Evolutionary conservation across 441 rosid species (phyloP).

Genomic region (Corymbia citriodora): DNA sequence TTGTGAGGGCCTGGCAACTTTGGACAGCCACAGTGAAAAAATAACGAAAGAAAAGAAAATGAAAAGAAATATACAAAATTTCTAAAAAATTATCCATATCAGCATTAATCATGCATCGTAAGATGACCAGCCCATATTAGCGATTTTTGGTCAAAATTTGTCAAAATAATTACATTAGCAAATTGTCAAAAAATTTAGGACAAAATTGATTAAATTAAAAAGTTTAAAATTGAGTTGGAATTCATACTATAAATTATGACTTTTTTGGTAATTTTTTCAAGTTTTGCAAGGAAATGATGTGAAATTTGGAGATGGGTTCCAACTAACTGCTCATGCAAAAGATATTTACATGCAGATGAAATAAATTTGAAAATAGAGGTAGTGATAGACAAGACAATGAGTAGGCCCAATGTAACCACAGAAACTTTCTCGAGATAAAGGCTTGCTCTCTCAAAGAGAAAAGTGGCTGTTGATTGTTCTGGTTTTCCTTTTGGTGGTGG

Average conservation of each 20-base stretch:
- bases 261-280: accelerated
- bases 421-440: constrained; percentile 64
- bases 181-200: background rate
- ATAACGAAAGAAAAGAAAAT: accelerated
- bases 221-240: accelerated
- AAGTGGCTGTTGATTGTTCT: background rate
- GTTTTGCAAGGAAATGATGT: background rate
- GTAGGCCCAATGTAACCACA: constrained; percentile 78
- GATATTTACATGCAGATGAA: background rate
- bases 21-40: accelerated
- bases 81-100: no score
- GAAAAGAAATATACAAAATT: no score
- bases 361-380: background rate
- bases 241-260: accelerated
- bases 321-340: background rate
- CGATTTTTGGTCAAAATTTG: no score
- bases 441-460: constrained; percentile 73
- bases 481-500: no score
- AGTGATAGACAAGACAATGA: constrained; percentile 1
- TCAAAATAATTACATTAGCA: no score
- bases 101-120: no score
- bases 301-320: background rate
- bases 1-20: accelerated
- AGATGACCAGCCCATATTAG: no score
- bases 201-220: background rate